Evolutionary conservation across 768 basidiomycete species (phyloP).

Genomic region (Terana coerulea): DNA sequence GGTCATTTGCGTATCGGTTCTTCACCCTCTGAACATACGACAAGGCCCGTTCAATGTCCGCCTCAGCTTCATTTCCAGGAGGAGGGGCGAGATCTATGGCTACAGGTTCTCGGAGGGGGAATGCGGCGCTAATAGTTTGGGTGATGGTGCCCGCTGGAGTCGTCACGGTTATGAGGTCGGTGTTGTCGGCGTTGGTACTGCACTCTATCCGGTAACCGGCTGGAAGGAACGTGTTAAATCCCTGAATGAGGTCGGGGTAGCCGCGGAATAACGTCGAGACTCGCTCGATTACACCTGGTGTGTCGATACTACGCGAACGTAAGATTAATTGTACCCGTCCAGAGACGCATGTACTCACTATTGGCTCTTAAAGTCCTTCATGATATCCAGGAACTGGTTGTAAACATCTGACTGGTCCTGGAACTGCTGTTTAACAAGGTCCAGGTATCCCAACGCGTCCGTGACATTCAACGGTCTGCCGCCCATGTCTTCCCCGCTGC

Average conservation of each 20-base stretch:
- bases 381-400: constrained; percentile 62
- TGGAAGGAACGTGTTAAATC: constrained; percentile 98
- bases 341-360: constrained; percentile 33
- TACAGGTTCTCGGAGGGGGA: constrained; percentile 1
- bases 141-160: constrained; percentile 62
- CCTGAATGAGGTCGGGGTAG: constrained; percentile 88
- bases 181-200: constrained; percentile 56
- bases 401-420: constrained; percentile 58
- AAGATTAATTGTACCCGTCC: background rate
- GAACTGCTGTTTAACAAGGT: constrained; percentile 62
- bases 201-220: constrained; percentile 92
- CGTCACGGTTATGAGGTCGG: constrained; percentile 70
- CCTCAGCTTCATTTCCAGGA: constrained; percentile 6
- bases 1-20: constrained; percentile 72
- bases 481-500: background rate
- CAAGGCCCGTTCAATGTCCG: constrained; percentile 70
- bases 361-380: constrained; percentile 76
- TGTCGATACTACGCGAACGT: constrained; percentile 80
- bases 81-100: background rate
- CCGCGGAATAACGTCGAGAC: constrained; percentile 92
- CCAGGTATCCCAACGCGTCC: constrained; percentile 60
- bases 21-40: constrained; percentile 98
- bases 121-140: constrained; percentile 23
- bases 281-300: constrained; percentile 93
- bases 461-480: constrained; percentile 55